Evolutionary conservation across 306 rosid genomes (phyloP), one percentile per base, ranked within the genome.

Genomic region (Cicer arietinum): DNA sequence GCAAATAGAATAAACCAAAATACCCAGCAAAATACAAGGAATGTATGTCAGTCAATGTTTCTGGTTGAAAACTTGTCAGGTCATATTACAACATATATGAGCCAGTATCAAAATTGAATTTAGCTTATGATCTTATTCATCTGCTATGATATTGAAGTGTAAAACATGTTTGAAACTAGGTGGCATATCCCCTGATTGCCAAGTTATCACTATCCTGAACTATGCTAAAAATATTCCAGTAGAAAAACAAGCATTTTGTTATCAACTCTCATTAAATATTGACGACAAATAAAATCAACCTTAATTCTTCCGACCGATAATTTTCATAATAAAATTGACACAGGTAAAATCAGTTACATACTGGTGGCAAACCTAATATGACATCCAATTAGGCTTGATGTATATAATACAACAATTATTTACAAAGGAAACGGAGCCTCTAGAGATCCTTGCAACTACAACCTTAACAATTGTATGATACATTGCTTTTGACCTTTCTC

Each of bases 401-500:
- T 78, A 71, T 63, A 67, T 47, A 51, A 60, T 37, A 61, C 48
- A 35, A 58, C 63, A 66, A 51, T 54, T 68, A 77, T 84, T 67
- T 80, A 84, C 85, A 84, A 71, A 63, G 46, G 60, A 67, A 59
- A 77, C 59, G 60, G 62, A 62, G 75, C 51, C 71, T 70, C 78
- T 37, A 67, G 37, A 81, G 71, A 67, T 44, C 75, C 68, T 74
- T 22, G 47, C 80, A 78, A 52, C 41, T 57, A 62, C 74, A 72
- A 79, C 71, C 75, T 37, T 75, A 77, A 65, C 50, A 67, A 68
- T 42, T 62, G 53, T 61, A 76, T 48, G 44, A 73, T 76, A 76
- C 86, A 83, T 65, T 74, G 80, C 11, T 43, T 81, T n/a, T 40
- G 52, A 75, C 73, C 76, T 82, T 69, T 76, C 79, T 46, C 67